A percentile compares a stretch with the other conserved stretches of the same genome.
Conservation (phyloP, 73 alveolate genomes). For the Paramecium primaurelia region DNA sequence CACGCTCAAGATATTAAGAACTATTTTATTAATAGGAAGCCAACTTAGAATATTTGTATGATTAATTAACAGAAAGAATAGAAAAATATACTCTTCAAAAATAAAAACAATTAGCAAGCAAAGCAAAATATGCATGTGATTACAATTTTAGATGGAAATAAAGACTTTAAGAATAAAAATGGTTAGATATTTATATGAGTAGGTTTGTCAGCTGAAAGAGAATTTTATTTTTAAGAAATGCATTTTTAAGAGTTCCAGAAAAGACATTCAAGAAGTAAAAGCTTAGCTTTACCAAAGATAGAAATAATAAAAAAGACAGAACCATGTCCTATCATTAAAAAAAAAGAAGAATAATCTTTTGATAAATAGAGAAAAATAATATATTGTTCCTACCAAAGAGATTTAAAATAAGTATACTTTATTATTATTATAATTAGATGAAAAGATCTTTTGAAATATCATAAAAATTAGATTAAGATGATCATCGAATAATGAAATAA, state of each 20-base stretch:
- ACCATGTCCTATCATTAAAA: not conserved
- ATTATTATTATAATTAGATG: not conserved
- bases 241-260: not conserved
- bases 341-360: not conserved
- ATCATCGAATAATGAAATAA: not conserved
- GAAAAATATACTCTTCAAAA: not conserved
- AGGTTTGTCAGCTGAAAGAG: constrained; percentile 35
- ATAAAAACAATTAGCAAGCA: not conserved
- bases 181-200: not conserved
- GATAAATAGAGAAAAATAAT: not conserved
- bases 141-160: constrained; percentile 23
- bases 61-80: not conserved
- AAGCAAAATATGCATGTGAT: constrained; percentile 39
- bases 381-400: constrained; percentile 6
- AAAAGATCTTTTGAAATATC: constrained; percentile 29
- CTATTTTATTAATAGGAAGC: not conserved
- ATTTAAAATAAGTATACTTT: not conserved
- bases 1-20: not conserved
- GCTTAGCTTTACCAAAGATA: not conserved
- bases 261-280: not conserved
- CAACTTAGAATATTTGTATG: not conserved
- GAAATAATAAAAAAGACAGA: not conserved
- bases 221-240: not conserved
- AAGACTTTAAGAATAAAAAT: constrained; percentile 10
- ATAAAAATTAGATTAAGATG: not conserved